Conservation (phyloP, 2,329 filamentous ascomycete species). For the Calonectria montana region DNA sequence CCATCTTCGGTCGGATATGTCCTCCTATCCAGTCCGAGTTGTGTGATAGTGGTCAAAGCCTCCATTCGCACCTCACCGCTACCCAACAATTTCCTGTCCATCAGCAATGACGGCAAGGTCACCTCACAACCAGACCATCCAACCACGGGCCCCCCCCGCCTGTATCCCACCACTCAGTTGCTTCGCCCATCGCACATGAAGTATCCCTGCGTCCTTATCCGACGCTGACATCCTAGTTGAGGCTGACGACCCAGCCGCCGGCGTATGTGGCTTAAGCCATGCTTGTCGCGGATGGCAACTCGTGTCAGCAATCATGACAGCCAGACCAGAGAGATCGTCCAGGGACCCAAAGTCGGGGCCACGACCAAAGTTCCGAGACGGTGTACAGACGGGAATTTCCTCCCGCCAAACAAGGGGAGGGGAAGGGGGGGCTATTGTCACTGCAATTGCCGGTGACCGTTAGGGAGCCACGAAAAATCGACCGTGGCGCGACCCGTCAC, state of each 20-base stretch:
- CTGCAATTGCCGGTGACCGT: neutral
- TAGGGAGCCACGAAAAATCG: neutral
- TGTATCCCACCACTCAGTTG: slow-evolving; percentile 25
- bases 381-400: neutral
- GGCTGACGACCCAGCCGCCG: slow-evolving; percentile 15
- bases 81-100: slow-evolving; percentile 9
- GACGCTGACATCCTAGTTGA: slow-evolving; percentile 11
- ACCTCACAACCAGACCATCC: neutral
- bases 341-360: neutral
- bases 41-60: slow-evolving; percentile 11
- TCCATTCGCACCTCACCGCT: slow-evolving; percentile 8
- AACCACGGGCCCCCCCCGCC: neutral
- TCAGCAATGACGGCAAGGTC: slow-evolving; percentile 5
- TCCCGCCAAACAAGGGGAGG: too few relatives aligned
- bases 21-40: neutral
- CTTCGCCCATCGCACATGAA: slow-evolving; percentile 22
- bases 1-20: neutral
- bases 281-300: slow-evolving; percentile 18
- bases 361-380: neutral
- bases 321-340: neutral
- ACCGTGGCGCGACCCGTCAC: neutral
- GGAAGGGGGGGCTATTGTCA: neutral
- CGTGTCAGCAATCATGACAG: slow-evolving; percentile 3
- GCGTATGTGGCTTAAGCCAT: slow-evolving; percentile 16
- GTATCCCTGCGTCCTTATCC: slow-evolving; percentile 10